These are phyloP conservation scores for Malus hybrid DNA, from an alignment of 331 rosid species.

Conservation along the genomic window DNA sequence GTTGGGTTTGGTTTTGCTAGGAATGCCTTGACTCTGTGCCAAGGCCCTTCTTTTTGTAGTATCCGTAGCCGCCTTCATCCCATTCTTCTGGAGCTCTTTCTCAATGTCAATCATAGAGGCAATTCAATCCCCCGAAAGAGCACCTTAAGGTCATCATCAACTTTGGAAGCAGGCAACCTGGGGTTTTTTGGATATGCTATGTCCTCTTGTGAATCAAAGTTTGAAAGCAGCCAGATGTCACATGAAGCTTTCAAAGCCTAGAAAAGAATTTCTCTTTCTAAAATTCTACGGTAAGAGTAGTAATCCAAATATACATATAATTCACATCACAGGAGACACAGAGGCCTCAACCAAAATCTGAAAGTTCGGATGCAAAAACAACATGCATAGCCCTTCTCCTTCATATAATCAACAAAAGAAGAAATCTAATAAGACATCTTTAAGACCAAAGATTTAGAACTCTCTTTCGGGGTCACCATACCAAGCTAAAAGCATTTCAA, in stretches of 20 bases:
- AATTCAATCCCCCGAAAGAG: slow-evolving; percentile 69
- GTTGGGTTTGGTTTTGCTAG: slow-evolving; percentile 71
- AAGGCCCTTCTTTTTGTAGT: slow-evolving; percentile 86
- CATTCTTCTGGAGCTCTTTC: slow-evolving; percentile 88
- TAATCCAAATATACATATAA: neutral
- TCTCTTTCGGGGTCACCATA: too few relatives aligned
- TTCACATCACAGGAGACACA: neutral
- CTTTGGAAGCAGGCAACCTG: slow-evolving; percentile 54
- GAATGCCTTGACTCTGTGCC: slow-evolving; percentile 67
- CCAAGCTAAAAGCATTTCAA: too few relatives aligned
- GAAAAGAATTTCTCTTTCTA: slow-evolving; percentile 8
- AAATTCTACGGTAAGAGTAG: slow-evolving; percentile 13
- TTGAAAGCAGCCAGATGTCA: slow-evolving; percentile 85
- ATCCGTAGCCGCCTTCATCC: slow-evolving; percentile 94
- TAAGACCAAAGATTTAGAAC: too few relatives aligned
- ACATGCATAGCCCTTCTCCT: neutral
- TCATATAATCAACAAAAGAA: too few relatives aligned
- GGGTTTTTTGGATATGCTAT: slow-evolving; percentile 94
- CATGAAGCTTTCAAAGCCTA: slow-evolving; percentile 74
- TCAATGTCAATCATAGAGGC: slow-evolving; percentile 86
- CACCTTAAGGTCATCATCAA: slow-evolving; percentile 75
- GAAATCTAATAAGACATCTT: too few relatives aligned
- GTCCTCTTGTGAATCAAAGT: slow-evolving; percentile 97
- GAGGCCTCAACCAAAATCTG: neutral
- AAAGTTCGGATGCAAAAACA: neutral